phyloP scores from a whole-genome alignment of 2,329 filamentous ascomycete genomes.

The Aspergillus candidus region DNA sequence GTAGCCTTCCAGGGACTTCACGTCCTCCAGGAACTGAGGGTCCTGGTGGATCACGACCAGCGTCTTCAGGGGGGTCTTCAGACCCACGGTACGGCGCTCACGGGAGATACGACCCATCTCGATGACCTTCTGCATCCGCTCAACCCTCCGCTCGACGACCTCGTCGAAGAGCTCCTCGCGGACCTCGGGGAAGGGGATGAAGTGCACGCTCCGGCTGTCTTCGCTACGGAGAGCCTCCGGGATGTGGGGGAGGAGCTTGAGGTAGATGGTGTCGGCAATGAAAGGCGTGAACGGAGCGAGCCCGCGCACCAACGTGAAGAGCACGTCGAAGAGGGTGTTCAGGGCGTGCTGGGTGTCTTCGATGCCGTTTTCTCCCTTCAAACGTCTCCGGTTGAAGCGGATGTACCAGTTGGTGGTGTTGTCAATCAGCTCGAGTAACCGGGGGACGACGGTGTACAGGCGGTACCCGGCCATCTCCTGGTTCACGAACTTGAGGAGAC shows the following conservation, averaged over 20 bases:
- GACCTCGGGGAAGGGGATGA: conserved; percentile 83
- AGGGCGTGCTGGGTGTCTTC: conserved; percentile 85
- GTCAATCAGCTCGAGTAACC: conserved; percentile 76
- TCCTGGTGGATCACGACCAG: conserved; percentile 84
- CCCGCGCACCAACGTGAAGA: conserved; percentile 81
- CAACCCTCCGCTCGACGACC: conserved; percentile 77
- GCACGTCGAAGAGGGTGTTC: conserved; percentile 88
- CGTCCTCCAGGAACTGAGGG: conserved; percentile 74
- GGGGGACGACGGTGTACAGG: conserved; percentile 85
- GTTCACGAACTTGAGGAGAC: conserved; percentile 84
- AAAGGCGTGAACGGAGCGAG: conserved; percentile 95
- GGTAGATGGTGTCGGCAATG: conserved; percentile 90
- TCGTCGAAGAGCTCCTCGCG: conserved; percentile 81
- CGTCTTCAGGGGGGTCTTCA: conserved; percentile 88
- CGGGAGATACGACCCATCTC: conserved; percentile 80
- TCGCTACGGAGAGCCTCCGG: conserved; percentile 62
- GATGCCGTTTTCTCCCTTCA: conserved; percentile 83
- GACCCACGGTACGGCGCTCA: conserved; percentile 73
- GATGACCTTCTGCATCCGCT: conserved; percentile 92
- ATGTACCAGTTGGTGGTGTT: conserved; percentile 99
- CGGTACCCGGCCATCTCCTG: conserved; percentile 79
- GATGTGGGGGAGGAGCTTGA: conserved; percentile 73
- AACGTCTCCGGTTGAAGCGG: conserved; percentile 80
- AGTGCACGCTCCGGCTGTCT: conserved; percentile 84
- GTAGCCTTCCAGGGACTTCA: conserved; percentile 79